A percentile compares a stretch with the other conserved stretches of the same genome.
Evolutionary conservation across 176 grass and related monocot genomes (phyloP).

Genomic region (Cocos nucifera): DNA sequence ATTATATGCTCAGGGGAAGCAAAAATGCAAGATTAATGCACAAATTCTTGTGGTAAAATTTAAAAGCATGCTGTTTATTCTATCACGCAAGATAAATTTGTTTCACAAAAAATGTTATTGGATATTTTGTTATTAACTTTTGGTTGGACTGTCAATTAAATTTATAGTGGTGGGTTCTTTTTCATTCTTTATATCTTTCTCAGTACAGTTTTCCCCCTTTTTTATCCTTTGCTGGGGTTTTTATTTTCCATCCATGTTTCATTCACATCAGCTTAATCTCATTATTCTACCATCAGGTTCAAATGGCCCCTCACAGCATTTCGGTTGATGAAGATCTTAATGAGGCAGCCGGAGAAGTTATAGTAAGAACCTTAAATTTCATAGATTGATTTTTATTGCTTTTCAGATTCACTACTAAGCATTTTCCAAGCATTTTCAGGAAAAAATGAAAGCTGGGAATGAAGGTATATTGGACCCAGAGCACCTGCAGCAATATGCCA

Average conservation of each 20-base stretch:
- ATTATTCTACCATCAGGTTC: constrained; percentile 32
- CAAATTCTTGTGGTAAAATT: no score
- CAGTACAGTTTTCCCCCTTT: no score
- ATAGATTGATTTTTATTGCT: background rate
- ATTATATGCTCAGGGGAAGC: no score
- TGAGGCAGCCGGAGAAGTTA: constrained; percentile 70
- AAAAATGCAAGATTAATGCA: no score
- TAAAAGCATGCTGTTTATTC: no score
- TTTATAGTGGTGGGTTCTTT: no score
- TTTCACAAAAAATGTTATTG: no score
- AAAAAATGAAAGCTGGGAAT: constrained; percentile 42
- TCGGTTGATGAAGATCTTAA: constrained; percentile 89
- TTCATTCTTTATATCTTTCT: no score
- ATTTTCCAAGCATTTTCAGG: constrained; percentile 28
- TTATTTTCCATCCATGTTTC: background rate
- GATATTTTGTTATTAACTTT: no score
- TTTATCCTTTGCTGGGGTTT: no score
- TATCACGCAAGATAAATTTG: no score
- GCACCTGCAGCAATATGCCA: constrained; percentile 57
- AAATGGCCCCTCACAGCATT: constrained; percentile 56
- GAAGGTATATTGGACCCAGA: constrained; percentile 44
- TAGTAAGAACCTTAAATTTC: constrained; percentile 29
- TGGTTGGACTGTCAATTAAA: no score
- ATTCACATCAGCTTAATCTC: background rate
- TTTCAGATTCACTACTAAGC: background rate